These are phyloP conservation scores for Aspergillus cavernicola DNA, from an alignment of 495 filamentous ascomycete species.

Conservation along the genomic window DNA sequence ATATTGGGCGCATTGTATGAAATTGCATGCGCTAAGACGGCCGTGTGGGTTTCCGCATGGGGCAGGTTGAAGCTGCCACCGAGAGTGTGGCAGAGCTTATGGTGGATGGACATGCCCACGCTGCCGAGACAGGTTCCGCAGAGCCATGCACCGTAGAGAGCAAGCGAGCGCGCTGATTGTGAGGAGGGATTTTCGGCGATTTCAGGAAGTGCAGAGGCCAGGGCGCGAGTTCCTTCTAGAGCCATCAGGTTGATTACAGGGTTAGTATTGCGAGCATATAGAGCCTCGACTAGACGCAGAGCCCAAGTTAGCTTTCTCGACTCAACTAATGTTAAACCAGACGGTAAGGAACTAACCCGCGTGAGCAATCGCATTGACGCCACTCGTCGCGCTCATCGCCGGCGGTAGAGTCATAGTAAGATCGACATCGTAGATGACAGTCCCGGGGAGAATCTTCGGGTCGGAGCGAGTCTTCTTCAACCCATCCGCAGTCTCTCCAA, in stretches of 20 bases:
- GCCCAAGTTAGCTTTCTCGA: not conserved
- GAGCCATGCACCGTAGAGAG: conserved; percentile 65
- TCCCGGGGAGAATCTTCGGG: conserved; percentile 60
- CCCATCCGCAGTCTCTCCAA: conserved; percentile 63
- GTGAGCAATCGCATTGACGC: conserved; percentile 70
- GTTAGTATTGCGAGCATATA: conserved; percentile 62
- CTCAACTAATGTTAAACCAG: not conserved
- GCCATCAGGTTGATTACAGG: conserved; percentile 57
- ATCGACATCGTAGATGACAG: conserved; percentile 68
- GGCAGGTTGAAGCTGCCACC: conserved; percentile 68
- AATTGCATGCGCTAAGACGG: conserved; percentile 62
- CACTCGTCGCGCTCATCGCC: conserved; percentile 58
- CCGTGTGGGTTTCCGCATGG: conserved; percentile 67
- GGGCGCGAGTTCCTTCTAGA: conserved; percentile 50
- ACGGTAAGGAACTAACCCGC: conserved; percentile 37
- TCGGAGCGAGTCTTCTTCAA: conserved; percentile 63
- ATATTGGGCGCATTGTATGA: conserved; percentile 64
- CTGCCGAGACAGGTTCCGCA: conserved; percentile 60
- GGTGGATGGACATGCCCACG: conserved; percentile 68
- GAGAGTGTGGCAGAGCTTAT: conserved; percentile 67
- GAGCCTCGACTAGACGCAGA: conserved; percentile 56
- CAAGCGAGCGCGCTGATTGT: conserved; percentile 49
- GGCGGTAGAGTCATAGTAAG: conserved; percentile 62
- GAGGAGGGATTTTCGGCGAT: conserved; percentile 50
- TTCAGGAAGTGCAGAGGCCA: conserved; percentile 53